Conservation (phyloP, 441 rosid genomes). For the Erysimum pusillum region DNA sequence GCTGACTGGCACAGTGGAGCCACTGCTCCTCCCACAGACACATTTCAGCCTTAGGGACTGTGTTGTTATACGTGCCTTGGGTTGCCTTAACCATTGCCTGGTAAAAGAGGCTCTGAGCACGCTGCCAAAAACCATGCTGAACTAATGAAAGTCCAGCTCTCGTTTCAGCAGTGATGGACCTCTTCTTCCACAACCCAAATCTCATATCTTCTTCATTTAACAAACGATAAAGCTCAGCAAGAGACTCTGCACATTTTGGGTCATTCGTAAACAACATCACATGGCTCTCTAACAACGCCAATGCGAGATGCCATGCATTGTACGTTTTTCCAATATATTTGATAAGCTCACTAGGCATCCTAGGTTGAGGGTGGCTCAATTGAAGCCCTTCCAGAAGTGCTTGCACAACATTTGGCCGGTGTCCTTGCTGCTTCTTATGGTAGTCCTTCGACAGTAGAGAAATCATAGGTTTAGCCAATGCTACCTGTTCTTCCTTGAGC, state of each 20-base stretch:
- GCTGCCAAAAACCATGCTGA: slow-evolving; percentile 99
- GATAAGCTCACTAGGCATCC: slow-evolving; percentile 99
- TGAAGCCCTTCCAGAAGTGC: slow-evolving; percentile 99
- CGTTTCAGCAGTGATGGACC: slow-evolving; percentile 95
- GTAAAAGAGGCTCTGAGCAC: slow-evolving; percentile 91
- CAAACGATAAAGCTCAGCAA: slow-evolving; percentile 96
- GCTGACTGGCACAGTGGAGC: slow-evolving; percentile 95
- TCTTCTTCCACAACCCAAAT: slow-evolving; percentile 98
- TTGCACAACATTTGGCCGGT: slow-evolving; percentile 98
- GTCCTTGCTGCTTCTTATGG: slow-evolving; percentile 96
- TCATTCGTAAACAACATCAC: slow-evolving; percentile 91
- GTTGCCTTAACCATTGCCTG: slow-evolving; percentile 99
- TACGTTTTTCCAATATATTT: slow-evolving; percentile 97
- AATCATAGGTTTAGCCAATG: slow-evolving; percentile 93
- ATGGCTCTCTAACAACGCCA: slow-evolving; percentile 96
- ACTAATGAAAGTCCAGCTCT: slow-evolving; percentile 96
- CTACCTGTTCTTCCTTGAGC: slow-evolving; percentile 86
- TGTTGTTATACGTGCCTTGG: slow-evolving; percentile 96
- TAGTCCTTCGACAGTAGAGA: slow-evolving; percentile 88
- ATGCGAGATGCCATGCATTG: slow-evolving; percentile 99
- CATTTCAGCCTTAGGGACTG: slow-evolving; percentile 99
- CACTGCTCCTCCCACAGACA: slow-evolving; percentile 99
- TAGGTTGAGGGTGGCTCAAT: slow-evolving; percentile 98
- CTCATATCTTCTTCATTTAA: slow-evolving; percentile 99
- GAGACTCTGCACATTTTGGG: slow-evolving; percentile 87